These are phyloP conservation scores for Agarophyton chilense DNA, from an alignment of 23 red algal species.

Conservation along the genomic window DNA sequence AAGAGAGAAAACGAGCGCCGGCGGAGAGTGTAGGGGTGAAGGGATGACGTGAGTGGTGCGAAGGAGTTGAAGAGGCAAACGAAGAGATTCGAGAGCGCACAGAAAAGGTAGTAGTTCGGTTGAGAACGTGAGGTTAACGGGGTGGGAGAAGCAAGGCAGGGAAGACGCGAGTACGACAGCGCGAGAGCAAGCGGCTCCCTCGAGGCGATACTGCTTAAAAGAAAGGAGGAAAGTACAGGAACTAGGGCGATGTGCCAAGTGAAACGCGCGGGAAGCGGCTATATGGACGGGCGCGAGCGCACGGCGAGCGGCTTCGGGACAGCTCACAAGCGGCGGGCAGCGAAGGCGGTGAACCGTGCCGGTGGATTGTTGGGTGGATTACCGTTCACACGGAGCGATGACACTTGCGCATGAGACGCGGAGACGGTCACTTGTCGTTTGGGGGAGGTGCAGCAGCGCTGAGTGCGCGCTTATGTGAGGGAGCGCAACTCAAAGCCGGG, in stretches of 20 bases:
- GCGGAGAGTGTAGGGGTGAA: background rate
- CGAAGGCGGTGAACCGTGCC: background rate
- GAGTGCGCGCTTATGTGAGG: background rate
- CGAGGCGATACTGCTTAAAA: constrained; percentile 1
- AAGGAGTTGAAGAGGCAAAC: background rate
- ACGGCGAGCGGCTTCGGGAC: background rate
- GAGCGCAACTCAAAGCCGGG: background rate
- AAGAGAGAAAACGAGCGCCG: background rate
- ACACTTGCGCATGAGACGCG: too few species aligned
- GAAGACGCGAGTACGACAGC: background rate
- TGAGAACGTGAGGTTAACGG: background rate
- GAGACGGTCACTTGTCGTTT: too few species aligned
- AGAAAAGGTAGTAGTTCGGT: too few species aligned
- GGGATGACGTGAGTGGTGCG: too few species aligned
- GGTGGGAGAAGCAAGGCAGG: background rate
- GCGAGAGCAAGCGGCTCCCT: background rate
- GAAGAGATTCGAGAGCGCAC: background rate
- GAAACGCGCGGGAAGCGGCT: background rate
- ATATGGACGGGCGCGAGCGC: background rate
- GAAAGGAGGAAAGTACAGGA: background rate
- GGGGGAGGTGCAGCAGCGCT: too few species aligned
- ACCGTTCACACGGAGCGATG: background rate
- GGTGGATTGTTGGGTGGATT: background rate
- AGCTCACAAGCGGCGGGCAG: background rate
- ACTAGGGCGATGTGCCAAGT: constrained; percentile 2